Base-by-base conservation (phyloP, 2,329 filamentous ascomycete genomes). In the Ceratocystis ficicola region DNA sequence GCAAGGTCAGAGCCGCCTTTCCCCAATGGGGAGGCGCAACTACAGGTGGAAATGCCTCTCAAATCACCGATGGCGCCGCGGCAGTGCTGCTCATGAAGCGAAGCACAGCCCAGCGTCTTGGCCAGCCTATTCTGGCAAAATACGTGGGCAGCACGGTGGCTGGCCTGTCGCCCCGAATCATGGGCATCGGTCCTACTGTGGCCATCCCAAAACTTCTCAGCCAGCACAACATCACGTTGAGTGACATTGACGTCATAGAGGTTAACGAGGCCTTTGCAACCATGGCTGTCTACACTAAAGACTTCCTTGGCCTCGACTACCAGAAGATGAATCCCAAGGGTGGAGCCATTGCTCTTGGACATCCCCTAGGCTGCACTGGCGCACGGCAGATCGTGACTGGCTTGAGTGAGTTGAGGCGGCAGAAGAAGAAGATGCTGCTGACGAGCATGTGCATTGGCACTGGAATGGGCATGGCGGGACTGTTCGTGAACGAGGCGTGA, bases 231-330 rank as follows among this genome's bases (percentile, higher is more conserved):
- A 77, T 99, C 68, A 83, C 81, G 28, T 79, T 95, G 65, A 83
- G 87, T 67, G 94, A 97, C 71, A 83, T 94, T 69, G 94, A 99
- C 73, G 82, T 97, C 44, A 81, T 93, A 71, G 94, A 97, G 82
- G 78, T 99, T 73, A 99, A 99, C 79, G 94, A 99, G 82, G 94
- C 94, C 1, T 99, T 99, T 73, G 93, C 92, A 25, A 94, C 89
- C 64, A 97, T 97, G 94, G 92, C 90, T 1, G 92, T 96, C 36
- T 97, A 96, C 83, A 96, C 91, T 77, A 78, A 88, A 65, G 81
- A 90, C 72, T 84, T 79, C 70, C 81, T 94, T 63, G 83, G 83
- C 70, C 78, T 93, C 63, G 86, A 89, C 73, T 83, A 82, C 76
- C 76, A 81, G 72, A 93, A 91, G 83, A 83, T 94, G 81, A 94